Evolutionary conservation across 2,329 filamentous ascomycete species (phyloP).

Genomic region (Fusarium xyrophilum): DNA sequence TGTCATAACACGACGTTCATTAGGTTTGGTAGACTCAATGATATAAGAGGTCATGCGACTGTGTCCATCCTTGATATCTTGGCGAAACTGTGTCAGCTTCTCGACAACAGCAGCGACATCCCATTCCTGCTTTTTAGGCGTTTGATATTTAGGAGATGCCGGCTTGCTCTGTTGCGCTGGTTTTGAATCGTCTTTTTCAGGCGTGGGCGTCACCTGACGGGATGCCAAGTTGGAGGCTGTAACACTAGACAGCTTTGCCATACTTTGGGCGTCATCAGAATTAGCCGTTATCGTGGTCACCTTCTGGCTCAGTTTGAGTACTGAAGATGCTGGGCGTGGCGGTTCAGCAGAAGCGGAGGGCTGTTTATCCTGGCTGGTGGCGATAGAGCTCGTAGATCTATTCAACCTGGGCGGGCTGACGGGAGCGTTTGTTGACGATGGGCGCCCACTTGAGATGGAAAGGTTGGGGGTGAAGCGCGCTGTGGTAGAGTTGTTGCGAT

Average conservation of each 20-base stretch:
- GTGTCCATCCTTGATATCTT: slow-evolving; percentile 55
- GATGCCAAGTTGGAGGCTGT: slow-evolving; percentile 25
- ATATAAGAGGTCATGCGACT: slow-evolving; percentile 54
- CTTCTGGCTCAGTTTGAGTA: slow-evolving; percentile 10
- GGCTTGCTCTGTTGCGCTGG: slow-evolving; percentile 11
- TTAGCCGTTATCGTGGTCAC: slow-evolving; percentile 10
- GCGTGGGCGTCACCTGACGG: slow-evolving; percentile 38
- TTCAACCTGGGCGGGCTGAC: slow-evolving; percentile 44
- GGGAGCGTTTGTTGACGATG: slow-evolving; percentile 25
- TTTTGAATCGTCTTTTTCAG: slow-evolving; percentile 23
- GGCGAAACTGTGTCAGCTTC: slow-evolving; percentile 50
- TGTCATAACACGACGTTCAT: slow-evolving; percentile 50
- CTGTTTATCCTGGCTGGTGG: slow-evolving; percentile 2
- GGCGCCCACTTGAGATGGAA: slow-evolving; percentile 2
- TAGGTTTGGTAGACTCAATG: slow-evolving; percentile 54
- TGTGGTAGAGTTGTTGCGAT: slow-evolving; percentile 6
- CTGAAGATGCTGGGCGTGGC: not conserved
- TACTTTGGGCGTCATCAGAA: slow-evolving; percentile 32
- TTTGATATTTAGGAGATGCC: slow-evolving; percentile 34
- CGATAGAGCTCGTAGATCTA: slow-evolving; percentile 22
- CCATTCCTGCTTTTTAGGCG: slow-evolving; percentile 47
- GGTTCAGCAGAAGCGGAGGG: not conserved
- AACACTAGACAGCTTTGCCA: slow-evolving; percentile 36
- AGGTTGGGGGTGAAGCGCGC: slow-evolving; percentile 21
- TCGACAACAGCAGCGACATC: slow-evolving; percentile 53